A percentile compares a stretch with the other conserved stretches of the same genome.
phyloP scores from a whole-genome alignment of 2,329 filamentous ascomycete genomes.

The Scedosporium boydii region DNA sequence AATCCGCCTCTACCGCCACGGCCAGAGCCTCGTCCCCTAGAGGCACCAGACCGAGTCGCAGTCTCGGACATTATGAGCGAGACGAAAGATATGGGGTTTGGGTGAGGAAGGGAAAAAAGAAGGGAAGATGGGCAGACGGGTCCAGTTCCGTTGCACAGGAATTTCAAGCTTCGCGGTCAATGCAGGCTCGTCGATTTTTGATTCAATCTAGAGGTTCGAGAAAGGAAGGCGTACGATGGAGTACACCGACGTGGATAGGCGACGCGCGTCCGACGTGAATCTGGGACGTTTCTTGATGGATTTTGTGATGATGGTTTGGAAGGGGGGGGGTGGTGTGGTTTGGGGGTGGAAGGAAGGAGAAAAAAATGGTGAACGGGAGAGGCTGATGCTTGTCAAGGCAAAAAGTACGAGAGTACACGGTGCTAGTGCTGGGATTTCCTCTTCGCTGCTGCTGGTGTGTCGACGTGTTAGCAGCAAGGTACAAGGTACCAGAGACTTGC shows the following conservation, averaged over 20 bases:
- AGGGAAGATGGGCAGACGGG: constrained; percentile 3
- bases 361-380: constrained; percentile 3
- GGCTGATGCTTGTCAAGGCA: constrained; percentile 12
- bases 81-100: constrained; percentile 10
- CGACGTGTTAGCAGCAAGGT: background rate
- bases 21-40: constrained; percentile 83
- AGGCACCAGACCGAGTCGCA: constrained; percentile 71
- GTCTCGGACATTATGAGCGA: constrained; percentile 78
- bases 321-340: constrained; percentile 20
- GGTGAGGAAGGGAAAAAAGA: constrained; percentile 4
- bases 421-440: constrained; percentile 1
- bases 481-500: background rate
- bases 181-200: background rate
- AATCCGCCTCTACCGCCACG: constrained; percentile 77
- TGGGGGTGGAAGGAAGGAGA: background rate
- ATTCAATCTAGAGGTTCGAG: background rate
- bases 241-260: constrained; percentile 1
- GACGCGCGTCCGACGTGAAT: constrained; percentile 4
- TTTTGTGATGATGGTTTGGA: constrained; percentile 9
- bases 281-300: background rate
- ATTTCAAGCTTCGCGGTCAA: constrained; percentile 4
- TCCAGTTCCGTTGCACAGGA: constrained; percentile 3
- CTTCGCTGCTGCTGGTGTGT: background rate
- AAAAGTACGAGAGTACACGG: constrained; percentile 5
- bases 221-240: constrained; percentile 1